Base-by-base conservation (phyloP, 2,329 filamentous ascomycete genomes). In the Exophiala alcalophila region DNA sequence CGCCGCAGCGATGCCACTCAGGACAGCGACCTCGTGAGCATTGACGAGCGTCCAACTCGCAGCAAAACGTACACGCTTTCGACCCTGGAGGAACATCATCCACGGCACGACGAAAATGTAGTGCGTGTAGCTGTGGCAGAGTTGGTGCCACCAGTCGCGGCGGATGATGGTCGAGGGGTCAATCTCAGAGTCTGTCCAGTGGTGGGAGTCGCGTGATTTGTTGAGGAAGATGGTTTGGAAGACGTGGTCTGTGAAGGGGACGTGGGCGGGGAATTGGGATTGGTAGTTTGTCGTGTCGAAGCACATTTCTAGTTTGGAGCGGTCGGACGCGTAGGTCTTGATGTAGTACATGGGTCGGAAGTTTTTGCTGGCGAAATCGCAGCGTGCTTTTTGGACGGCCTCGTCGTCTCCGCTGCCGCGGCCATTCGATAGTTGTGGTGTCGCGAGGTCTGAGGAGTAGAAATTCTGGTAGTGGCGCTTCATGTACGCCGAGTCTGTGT, bases 201-300 rank as follows among this genome's bases (percentile, higher is more conserved):
- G 60, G 37, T 78, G 64, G 2, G 65, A 57, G 52, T 80, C 70
- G 18, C 74, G 64, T 3, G 71, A 63, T 29, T 77, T 74, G 57
- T 80, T 77, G 10, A 81, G 61, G 60, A 78, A 81, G 43, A 80
- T 80, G 1, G 76, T 80, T 53, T 88, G 83, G 59, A 84, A 87
- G 11, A 87, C 75, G 55, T 85, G 81, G 37, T 76, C 69, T 18
- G 77, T 72, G 38, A 76, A 73, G 0, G 71, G 69, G 0, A 76
- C 66, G 2, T 68, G 61, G 3, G 68, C 39, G 2, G 63, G 51
- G 50, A 88, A 83, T 58, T 87, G 83, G 30, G 80, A 73, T 59
- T 88, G 83, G 63, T 87, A 86, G 59, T 86, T 84, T 25, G 80
- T 83, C 65, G 81, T 84, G 61, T 88, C 82, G 63, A 86, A 88